These are phyloP conservation scores for Geranomyces variabilis DNA, from an alignment of 192 early-diverging fungal genomes.

Conservation along the genomic window DNA sequence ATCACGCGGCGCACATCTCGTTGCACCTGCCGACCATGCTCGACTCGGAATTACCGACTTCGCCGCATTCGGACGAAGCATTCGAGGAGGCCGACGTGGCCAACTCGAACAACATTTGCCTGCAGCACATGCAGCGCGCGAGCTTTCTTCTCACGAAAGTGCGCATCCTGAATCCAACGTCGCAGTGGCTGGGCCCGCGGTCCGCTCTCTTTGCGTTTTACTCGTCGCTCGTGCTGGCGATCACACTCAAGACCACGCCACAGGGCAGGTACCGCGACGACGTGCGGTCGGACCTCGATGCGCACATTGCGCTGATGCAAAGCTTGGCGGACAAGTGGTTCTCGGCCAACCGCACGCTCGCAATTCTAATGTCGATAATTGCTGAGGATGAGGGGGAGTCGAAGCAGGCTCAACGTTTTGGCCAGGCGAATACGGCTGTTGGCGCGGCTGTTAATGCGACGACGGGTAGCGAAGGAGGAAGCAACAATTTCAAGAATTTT, in stretches of 20 bases:
- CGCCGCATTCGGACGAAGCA: constrained; percentile 1
- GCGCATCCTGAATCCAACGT: background rate
- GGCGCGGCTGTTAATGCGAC: background rate
- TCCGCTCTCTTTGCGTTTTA: constrained; percentile 10
- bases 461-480: background rate
- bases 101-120: constrained; percentile 10
- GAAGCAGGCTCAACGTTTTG: background rate
- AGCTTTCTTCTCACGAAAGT: background rate
- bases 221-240: constrained; percentile 24
- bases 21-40: constrained; percentile 29
- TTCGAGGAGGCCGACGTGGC: background rate
- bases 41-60: background rate
- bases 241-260: constrained; percentile 6
- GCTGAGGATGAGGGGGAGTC: constrained; percentile 5
- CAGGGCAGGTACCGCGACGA: background rate
- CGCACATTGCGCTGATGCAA: constrained; percentile 2
- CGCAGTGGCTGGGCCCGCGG: constrained; percentile 10
- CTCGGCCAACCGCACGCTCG: background rate
- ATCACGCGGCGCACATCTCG: constrained; percentile 24
- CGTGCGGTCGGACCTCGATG: constrained; percentile 14
- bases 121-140: background rate
- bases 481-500: background rate
- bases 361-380: constrained; percentile 10
- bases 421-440: background rate
- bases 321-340: constrained; percentile 6